These are phyloP conservation scores for Magnolia officinalis DNA, from an alignment of 164 flowering plant species.

Conservation along the genomic window DNA sequence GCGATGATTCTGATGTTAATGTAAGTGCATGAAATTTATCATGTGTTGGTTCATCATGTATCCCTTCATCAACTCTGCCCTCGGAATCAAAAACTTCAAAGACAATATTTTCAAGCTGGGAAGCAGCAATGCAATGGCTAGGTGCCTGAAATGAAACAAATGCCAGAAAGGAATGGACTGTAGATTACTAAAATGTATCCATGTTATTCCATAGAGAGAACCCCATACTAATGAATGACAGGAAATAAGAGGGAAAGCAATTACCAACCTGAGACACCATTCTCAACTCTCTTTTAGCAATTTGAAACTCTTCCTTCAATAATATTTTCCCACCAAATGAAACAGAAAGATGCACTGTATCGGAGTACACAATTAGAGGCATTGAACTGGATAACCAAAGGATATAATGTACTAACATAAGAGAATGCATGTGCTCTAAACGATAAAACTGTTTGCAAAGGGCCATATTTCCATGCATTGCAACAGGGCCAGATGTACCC, in stretches of 20 bases:
- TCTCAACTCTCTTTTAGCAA: conserved; percentile 45
- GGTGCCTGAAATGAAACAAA: conserved; percentile 40
- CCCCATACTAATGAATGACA: no score
- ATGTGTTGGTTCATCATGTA: conserved; percentile 40
- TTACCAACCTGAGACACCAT: conserved; percentile 37
- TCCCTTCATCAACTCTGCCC: conserved; percentile 46
- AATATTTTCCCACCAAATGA: conserved; percentile 17
- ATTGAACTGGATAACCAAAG: no score
- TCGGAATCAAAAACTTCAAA: conserved; percentile 51
- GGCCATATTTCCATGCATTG: no score
- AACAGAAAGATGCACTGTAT: conserved; percentile 47
- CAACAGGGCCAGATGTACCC: no score
- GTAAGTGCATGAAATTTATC: conserved; percentile 45
- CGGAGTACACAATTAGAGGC: no score
- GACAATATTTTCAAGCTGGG: conserved; percentile 37
- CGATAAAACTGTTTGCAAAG: no score
- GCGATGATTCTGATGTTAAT: conserved; percentile 29
- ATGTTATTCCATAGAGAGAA: neutral
- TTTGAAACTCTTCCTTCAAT: conserved; percentile 33
- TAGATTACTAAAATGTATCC: neutral
- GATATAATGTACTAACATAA: no score
- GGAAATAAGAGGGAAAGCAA: neutral
- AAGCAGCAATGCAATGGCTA: conserved; percentile 41
- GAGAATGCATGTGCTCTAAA: no score
- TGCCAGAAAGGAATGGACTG: neutral